These are phyloP conservation scores for Ilyonectria sp. DNA, from an alignment of 2,329 filamentous ascomycete species.

Conservation along the genomic window DNA sequence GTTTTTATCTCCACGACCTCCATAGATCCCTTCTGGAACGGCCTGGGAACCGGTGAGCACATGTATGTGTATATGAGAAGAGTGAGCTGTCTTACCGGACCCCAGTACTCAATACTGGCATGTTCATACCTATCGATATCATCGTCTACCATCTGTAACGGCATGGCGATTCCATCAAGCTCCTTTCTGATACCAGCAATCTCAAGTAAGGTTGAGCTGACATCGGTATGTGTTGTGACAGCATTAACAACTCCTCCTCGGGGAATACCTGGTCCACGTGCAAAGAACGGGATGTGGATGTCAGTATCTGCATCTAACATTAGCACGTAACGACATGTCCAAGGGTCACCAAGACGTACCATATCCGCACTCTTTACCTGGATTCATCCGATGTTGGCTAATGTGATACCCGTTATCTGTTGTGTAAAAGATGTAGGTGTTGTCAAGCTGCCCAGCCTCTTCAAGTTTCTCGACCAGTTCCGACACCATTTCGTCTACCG, in stretches of 20 bases:
- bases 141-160: slow-evolving; percentile 37
- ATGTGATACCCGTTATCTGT: slow-evolving; percentile 35
- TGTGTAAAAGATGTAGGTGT: slow-evolving; percentile 32
- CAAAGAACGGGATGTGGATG: slow-evolving; percentile 62
- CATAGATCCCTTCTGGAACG: slow-evolving; percentile 13
- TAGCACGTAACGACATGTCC: background rate
- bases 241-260: slow-evolving; percentile 50
- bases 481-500: slow-evolving; percentile 63
- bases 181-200: slow-evolving; percentile 53
- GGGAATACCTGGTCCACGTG: slow-evolving; percentile 61
- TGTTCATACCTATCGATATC: slow-evolving; percentile 57
- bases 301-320: slow-evolving; percentile 51
- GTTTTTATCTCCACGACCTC: slow-evolving; percentile 10
- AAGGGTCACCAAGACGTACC: background rate
- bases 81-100: slow-evolving; percentile 35
- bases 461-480: slow-evolving; percentile 55
- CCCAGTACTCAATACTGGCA: slow-evolving; percentile 65
- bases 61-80: background rate
- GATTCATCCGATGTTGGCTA: slow-evolving; percentile 31
- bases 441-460: slow-evolving; percentile 28
- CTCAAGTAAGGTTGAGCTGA: slow-evolving; percentile 66
- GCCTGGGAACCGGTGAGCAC: background rate
- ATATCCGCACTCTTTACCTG: slow-evolving; percentile 60
- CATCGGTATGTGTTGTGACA: slow-evolving; percentile 65
- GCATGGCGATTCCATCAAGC: slow-evolving; percentile 65